These are phyloP conservation scores for Calendula officinalis DNA, from an alignment of 129 eudicot genomes.

Conservation along the genomic window DNA sequence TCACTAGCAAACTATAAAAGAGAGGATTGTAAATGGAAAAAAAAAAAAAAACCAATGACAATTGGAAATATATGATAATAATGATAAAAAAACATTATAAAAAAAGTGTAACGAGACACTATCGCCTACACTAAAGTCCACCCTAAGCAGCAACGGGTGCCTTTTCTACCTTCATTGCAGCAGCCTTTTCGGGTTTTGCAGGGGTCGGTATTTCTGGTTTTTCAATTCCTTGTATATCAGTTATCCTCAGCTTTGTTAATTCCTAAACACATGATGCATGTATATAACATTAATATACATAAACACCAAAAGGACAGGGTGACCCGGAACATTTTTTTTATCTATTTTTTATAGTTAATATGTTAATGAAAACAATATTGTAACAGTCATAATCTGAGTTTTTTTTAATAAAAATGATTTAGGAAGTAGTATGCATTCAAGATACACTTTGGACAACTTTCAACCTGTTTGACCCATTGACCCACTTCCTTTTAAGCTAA, in stretches of 20 bases:
- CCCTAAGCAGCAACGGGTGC: constrained; percentile 58
- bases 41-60: constrained; percentile 10
- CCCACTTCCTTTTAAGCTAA: not conserved
- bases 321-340: not conserved
- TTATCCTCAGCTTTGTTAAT: constrained; percentile 82
- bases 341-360: not conserved
- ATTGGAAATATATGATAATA: not conserved
- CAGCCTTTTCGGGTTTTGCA: constrained; percentile 34
- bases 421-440: not conserved
- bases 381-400: too few species aligned
- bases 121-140: constrained; percentile 24
- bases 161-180: constrained; percentile 51
- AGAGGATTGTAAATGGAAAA: constrained; percentile 11
- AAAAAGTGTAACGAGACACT: constrained; percentile 18
- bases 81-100: too few species aligned
- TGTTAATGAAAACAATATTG: not conserved
- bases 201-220: constrained; percentile 50
- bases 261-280: constrained; percentile 42
- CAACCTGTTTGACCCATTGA: not conserved
- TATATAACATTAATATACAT: not conserved
- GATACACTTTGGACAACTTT: not conserved
- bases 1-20: constrained; percentile 3
- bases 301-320: not conserved
- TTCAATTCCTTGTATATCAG: constrained; percentile 82
- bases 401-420: not conserved